Base-by-base conservation (phyloP, 1,284 basidiomycete species). In the Heliocybe sulcata region DNA sequence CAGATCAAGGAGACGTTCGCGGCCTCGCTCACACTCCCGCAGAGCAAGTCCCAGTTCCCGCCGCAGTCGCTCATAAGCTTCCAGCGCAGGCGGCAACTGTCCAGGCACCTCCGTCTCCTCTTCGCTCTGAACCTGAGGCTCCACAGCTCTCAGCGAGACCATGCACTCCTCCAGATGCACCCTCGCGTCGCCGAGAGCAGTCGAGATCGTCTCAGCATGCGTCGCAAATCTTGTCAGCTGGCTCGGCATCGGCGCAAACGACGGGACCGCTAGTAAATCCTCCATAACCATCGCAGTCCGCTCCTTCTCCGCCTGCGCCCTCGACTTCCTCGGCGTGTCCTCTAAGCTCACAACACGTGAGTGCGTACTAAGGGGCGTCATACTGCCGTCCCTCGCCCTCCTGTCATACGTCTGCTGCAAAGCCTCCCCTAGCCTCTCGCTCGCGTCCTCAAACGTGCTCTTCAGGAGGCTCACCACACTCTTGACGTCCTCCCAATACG, bases 401-500 rank as follows among this genome's bases (percentile, higher is more conserved):
- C 74, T 69, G 54, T 70, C 72, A 61, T 83, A 82, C 1, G 73
- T 71, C 19, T 82, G 77, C 16, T 82, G 79, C 20, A 91, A 69
- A 0, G 82, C 85, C 33, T 83, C 81, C 0, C 72, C 66, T 2
- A 92, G 73, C 23, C 82, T 70, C 10, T 79, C 71, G 10, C 82
- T 75, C 1, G 84, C 79, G 62, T 90, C 87, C 2, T 75, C 73
- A 45, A 91, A 73, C 3, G 86, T 78, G 35, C 75, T 82, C 1
- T 82, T 82, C 55, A 92, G 67, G 3, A 92, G 65, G 4, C 74
- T 75, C 74, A 89, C 83, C 29, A 92, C 79, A 35, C 82, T 81
- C 22, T 84, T 77, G 29, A 88, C 87, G 62, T 90, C 83, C 60
- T 90, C 88, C 88, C 88, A 92, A 62, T 92, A 92, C 6, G 72